Evolutionary conservation across 2,329 filamentous ascomycete genomes (phyloP).

Genomic region (Aspergillus ibericus): DNA sequence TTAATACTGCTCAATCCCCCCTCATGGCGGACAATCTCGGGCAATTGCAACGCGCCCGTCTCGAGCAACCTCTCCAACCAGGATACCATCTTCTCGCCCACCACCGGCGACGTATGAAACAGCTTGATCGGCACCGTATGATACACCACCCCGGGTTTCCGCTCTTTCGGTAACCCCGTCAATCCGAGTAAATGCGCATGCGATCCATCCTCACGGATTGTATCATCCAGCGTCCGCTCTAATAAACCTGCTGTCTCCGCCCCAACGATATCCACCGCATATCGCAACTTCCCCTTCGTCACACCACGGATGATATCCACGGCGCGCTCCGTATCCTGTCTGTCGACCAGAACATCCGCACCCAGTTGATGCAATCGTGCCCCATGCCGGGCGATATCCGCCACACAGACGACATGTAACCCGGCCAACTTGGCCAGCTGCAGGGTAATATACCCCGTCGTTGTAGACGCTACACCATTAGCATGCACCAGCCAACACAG

Average conservation of each 20-base stretch:
- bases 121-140: conserved; percentile 74
- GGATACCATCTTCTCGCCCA: conserved; percentile 62
- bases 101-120: conserved; percentile 66
- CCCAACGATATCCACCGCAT: conserved; percentile 68
- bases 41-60: conserved; percentile 55
- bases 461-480: conserved; percentile 59
- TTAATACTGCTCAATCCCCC: conserved; percentile 68
- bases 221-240: conserved; percentile 50
- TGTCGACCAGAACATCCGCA: conserved; percentile 68
- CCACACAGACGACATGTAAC: conserved; percentile 64
- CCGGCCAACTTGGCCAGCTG: conserved; percentile 69
- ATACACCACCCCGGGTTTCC: conserved; percentile 49
- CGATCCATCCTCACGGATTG: conserved; percentile 14
- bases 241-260: conserved; percentile 62
- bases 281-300: conserved; percentile 59
- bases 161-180: conserved; percentile 64
- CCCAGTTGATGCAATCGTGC: conserved; percentile 54
- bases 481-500: neutral
- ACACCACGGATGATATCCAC: conserved; percentile 63
- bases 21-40: conserved; percentile 65
- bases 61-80: conserved; percentile 70
- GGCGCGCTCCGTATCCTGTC: conserved; percentile 64
- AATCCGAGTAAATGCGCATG: conserved; percentile 65
- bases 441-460: conserved; percentile 64
- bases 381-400: conserved; percentile 68